Conservation (phyloP, 2,329 filamentous ascomycete species). For the Keithomyces neogunnii region DNA sequence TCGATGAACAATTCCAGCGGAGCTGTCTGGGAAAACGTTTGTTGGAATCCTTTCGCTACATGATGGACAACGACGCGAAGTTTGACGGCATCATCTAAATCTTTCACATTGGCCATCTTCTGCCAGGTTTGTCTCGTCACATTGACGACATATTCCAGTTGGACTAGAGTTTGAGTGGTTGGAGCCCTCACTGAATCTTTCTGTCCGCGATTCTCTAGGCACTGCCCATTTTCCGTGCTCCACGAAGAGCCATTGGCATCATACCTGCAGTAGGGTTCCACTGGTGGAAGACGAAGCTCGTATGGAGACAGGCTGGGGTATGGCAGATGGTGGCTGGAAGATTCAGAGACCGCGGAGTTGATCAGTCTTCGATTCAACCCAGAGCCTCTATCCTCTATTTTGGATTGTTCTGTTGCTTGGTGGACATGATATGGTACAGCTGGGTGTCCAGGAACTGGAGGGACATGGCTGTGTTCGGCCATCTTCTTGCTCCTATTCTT, state of each 20-base stretch:
- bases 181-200: background rate
- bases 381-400: background rate
- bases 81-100: background rate
- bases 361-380: no score
- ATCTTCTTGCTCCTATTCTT: background rate
- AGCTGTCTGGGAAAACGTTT: conserved; percentile 48
- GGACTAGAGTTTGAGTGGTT: background rate
- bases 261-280: background rate
- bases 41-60: conserved; percentile 12
- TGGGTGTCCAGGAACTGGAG: background rate
- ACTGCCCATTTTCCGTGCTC: background rate
- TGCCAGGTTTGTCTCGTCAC: background rate
- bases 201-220: background rate
- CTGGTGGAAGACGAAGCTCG: background rate
- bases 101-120: background rate
- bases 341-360: no score
- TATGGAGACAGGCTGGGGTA: background rate
- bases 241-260: background rate
- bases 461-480: background rate
- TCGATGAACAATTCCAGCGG: conserved; percentile 52
- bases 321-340: background rate
- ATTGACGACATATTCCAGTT: background rate
- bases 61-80: background rate
- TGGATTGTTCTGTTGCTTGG: background rate
- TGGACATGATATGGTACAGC: no score